These are phyloP conservation scores for Hanseniaspora guilliermondii DNA, from an alignment of 805 yeast genomes.

Conservation along the genomic window DNA sequence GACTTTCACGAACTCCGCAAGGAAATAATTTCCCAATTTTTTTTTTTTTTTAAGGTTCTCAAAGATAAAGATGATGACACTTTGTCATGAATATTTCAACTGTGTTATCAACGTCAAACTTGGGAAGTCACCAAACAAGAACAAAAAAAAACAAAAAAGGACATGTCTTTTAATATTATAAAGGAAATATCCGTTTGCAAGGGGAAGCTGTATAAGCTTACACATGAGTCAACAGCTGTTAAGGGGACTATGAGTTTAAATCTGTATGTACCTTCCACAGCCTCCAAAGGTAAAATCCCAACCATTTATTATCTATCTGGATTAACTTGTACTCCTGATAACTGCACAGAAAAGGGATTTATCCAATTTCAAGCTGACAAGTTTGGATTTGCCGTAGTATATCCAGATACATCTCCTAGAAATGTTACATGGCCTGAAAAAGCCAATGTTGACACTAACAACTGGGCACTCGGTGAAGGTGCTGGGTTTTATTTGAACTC, in stretches of 20 bases:
- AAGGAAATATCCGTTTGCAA: slow-evolving; percentile 37
- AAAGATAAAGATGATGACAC: too few relatives aligned
- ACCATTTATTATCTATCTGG: slow-evolving; percentile 75
- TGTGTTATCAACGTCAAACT: too few relatives aligned
- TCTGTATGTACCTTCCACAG: slow-evolving; percentile 51
- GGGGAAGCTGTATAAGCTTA: slow-evolving; percentile 62
- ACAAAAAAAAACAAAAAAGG: neutral
- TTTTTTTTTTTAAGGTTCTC: neutral
- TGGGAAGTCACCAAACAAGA: too few relatives aligned
- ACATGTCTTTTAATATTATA: neutral
- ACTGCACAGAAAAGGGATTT: slow-evolving; percentile 86
- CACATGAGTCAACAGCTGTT: slow-evolving; percentile 57
- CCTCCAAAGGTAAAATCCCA: slow-evolving; percentile 37
- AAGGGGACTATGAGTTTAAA: slow-evolving; percentile 72
- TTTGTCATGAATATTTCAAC: too few relatives aligned
- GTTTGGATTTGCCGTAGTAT: slow-evolving; percentile 75
- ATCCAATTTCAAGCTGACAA: slow-evolving; percentile 69
- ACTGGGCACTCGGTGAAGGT: slow-evolving; percentile 84
- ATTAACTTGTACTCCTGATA: slow-evolving; percentile 83
- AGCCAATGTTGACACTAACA: slow-evolving; percentile 32
- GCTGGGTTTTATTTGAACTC: slow-evolving; percentile 94
- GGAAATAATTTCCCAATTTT: too few relatives aligned
- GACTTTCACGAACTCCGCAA: neutral
- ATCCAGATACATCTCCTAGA: slow-evolving; percentile 95
- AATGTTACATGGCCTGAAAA: slow-evolving; percentile 64